Evolutionary conservation across 2,329 filamentous ascomycete species (phyloP).

Genomic region (Tolypocladium cylindrosporum): DNA sequence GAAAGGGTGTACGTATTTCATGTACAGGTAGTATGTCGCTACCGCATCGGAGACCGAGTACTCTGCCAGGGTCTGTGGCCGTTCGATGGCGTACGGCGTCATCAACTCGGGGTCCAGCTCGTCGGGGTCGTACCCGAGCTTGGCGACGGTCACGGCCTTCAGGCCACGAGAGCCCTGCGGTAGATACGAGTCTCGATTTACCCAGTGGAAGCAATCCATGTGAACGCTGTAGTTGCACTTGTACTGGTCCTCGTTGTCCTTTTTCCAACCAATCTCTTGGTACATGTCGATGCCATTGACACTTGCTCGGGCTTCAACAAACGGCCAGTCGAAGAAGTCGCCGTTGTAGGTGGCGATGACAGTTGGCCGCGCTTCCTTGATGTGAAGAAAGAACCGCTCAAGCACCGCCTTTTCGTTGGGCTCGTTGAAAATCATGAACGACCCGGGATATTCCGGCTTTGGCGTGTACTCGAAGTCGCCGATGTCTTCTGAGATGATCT

Average conservation of each 20-base stretch:
- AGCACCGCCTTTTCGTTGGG: conserved; percentile 80
- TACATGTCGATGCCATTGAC: conserved; percentile 99
- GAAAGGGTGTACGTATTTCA: conserved; percentile 99
- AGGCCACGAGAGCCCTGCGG: conserved; percentile 94
- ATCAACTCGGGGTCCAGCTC: conserved; percentile 96
- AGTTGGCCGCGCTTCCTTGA: conserved; percentile 88
- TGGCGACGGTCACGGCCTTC: conserved; percentile 95
- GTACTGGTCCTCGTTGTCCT: conserved; percentile 92
- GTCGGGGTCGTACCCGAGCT: conserved; percentile 95
- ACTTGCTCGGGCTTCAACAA: conserved; percentile 86
- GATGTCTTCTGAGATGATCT: conserved; percentile 96
- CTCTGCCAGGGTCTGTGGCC: conserved; percentile 88
- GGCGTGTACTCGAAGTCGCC: conserved; percentile 97
- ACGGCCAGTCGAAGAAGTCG: conserved; percentile 99
- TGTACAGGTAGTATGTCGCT: conserved; percentile 97
- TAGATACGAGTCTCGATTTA: conserved; percentile 95
- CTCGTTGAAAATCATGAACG: conserved; percentile 98
- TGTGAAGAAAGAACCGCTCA: conserved; percentile 88
- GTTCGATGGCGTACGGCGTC: conserved; percentile 83
- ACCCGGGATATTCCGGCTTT: conserved; percentile 88
- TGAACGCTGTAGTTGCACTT: conserved; percentile 94
- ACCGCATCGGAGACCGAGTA: conserved; percentile 99
- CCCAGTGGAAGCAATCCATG: conserved; percentile 99
- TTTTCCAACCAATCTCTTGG: conserved; percentile 92
- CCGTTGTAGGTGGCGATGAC: conserved; percentile 99